Evolutionary conservation across 2,329 filamentous ascomycete genomes (phyloP), one percentile per base, ranked within the genome.

Genomic region (Chaetomium olivaceum): DNA sequence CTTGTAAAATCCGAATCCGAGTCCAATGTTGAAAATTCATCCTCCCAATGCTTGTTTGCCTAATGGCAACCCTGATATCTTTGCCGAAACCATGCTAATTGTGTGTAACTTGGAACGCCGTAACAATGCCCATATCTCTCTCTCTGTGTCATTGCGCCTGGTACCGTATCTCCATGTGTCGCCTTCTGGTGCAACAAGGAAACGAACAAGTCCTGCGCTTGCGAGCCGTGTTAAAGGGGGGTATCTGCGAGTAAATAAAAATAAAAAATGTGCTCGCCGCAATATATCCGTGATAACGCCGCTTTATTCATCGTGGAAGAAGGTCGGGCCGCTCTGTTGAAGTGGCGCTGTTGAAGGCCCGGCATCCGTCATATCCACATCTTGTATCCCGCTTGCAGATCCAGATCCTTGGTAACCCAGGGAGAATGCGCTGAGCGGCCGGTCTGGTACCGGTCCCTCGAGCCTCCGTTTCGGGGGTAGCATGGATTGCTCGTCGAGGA

Each of bases 331-430:
- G 54, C 78, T 78, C 57, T 78, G 79, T 63, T 80, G 80, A 21
- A 84, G 76, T 16, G 84, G 82, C 9, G 84, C 84, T 2, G 84
- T 85, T 9, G 83, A 83, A 7, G 84, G 83, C 6, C 82, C 83
- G 25, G 81, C 83, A 67, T 87, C 85, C 48, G 79, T 74, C 85
- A 87, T 87, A 25, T 83, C 81, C 33, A 87, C 77, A 63, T 87
- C 85, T 61, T 82, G 79, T 33, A 73, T 76, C 6, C 70, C 68
- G 1, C 59, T 73, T 69, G 74, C 74, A 3, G 76, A 69, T 52
- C 75, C 71, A n/a, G 55, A 3, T 6, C 48, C 64, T 58, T 80
- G 77, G 68, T 79, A 82, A 69, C 81, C 81, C 31, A 82, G 76
- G 8, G 78, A 78, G 74, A 83, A 79, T 3, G 83, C 83, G 64